Evolutionary conservation across 768 basidiomycete species (phyloP).

Genomic region (Boletus sensibilis): DNA sequence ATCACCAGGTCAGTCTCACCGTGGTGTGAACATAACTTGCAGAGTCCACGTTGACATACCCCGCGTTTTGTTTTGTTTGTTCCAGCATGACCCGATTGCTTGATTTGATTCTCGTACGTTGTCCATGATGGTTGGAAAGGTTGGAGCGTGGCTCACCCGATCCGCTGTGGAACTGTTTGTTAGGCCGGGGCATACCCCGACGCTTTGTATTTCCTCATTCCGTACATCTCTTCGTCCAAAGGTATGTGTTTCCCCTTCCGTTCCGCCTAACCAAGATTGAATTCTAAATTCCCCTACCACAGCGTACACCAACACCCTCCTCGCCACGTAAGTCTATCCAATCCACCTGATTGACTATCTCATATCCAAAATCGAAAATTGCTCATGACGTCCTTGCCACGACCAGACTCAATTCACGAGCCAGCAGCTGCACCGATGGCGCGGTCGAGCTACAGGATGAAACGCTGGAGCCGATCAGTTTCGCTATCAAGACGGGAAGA

Average conservation of each 20-base stretch:
- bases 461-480: not conserved
- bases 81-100: not conserved
- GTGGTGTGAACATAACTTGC: not conserved
- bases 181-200: not conserved
- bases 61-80: no score
- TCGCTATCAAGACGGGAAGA: not conserved
- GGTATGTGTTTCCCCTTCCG: not conserved
- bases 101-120: not conserved
- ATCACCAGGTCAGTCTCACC: not conserved
- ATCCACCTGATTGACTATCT: not conserved
- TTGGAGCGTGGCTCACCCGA: not conserved
- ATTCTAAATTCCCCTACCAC: no score
- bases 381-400: not conserved
- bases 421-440: not conserved
- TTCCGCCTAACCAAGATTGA: not conserved
- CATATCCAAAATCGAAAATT: no score
- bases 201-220: not conserved
- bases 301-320: not conserved
- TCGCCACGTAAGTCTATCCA: conserved; percentile 2
- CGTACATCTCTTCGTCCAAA: conserved; percentile 4
- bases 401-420: conserved; percentile 1
- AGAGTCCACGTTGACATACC: not conserved
- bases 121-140: not conserved
- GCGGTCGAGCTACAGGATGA: not conserved
- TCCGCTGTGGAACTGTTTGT: not conserved